Percentiles rank a stretch among this genome's conserved stretches.
phyloP scores from a whole-genome alignment of 345 rosid genomes.

The Citrus unshiu region DNA sequence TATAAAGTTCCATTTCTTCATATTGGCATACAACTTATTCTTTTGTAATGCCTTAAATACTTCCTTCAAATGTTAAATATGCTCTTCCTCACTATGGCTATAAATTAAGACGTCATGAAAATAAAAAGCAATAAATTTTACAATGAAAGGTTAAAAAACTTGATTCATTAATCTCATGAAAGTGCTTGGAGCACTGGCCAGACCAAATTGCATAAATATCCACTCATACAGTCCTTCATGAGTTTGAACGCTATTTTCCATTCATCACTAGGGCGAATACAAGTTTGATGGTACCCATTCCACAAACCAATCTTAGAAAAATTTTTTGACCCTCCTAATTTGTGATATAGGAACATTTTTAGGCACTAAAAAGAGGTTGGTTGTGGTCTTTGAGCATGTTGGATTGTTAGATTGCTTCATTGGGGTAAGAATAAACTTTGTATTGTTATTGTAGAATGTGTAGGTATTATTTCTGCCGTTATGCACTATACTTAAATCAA shows the following conservation, averaged over 20 bases:
- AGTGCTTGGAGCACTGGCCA: background rate
- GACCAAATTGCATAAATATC: background rate
- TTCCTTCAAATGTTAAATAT: background rate
- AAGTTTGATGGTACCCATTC: background rate
- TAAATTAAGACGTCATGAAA: background rate
- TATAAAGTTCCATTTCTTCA: background rate
- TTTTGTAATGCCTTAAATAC: too few relatives aligned
- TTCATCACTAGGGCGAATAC: background rate
- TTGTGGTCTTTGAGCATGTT: background rate
- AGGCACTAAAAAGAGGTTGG: fast-evolving
- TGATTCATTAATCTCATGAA: background rate
- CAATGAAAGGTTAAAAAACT: too few relatives aligned
- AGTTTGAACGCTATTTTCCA: background rate
- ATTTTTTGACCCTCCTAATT: too few relatives aligned
- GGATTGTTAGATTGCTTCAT: background rate
- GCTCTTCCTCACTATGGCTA: background rate
- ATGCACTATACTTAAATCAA: background rate
- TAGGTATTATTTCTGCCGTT: background rate
- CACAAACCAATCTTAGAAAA: too few relatives aligned
- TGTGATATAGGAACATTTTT: background rate
- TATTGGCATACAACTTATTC: too few relatives aligned
- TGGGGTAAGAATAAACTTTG: background rate
- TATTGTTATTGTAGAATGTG: background rate
- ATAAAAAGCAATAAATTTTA: too few relatives aligned
- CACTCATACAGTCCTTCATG: background rate